These are phyloP conservation scores for Chalciporus pseudorubinellus DNA, from an alignment of 768 basidiomycete genomes.

Conservation along the genomic window DNA sequence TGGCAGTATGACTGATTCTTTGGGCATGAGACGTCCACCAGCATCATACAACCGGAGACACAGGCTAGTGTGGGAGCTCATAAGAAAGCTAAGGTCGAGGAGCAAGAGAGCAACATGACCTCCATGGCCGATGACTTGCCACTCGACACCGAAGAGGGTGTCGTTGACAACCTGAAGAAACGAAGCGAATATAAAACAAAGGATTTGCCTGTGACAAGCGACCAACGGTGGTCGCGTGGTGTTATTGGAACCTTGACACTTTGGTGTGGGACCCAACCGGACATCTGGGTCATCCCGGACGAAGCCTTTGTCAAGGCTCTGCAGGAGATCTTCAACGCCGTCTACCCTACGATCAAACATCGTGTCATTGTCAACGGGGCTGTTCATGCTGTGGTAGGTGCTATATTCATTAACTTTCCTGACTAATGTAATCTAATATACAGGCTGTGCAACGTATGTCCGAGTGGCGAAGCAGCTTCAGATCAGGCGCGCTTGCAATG, in stretches of 20 bases:
- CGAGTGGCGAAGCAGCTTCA: slow-evolving; percentile 7
- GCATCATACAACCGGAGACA: too few species aligned
- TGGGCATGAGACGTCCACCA: too few species aligned
- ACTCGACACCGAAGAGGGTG: neutral
- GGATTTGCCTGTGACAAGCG: neutral
- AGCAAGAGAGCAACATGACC: neutral
- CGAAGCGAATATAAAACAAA: neutral
- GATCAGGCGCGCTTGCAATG: slow-evolving; percentile 7
- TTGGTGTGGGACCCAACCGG: slow-evolving; percentile 7
- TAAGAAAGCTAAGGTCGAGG: neutral
- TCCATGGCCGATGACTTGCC: too few species aligned
- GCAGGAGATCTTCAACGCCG: neutral
- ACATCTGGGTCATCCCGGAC: slow-evolving; percentile 4
- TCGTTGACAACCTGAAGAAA: slow-evolving; percentile 1
- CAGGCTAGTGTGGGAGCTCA: too few species aligned
- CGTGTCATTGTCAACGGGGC: slow-evolving; percentile 1
- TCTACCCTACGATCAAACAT: slow-evolving; percentile 4
- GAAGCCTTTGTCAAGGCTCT: neutral
- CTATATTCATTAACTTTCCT: neutral
- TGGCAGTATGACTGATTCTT: too few species aligned
- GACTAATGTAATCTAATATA: neutral
- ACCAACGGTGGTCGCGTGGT: neutral
- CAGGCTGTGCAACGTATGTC: slow-evolving; percentile 2
- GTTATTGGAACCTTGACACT: slow-evolving; percentile 1
- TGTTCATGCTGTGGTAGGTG: slow-evolving; percentile 4